These are phyloP conservation scores for Murraya koenigii DNA, from an alignment of 345 rosid species.

Conservation along the genomic window DNA sequence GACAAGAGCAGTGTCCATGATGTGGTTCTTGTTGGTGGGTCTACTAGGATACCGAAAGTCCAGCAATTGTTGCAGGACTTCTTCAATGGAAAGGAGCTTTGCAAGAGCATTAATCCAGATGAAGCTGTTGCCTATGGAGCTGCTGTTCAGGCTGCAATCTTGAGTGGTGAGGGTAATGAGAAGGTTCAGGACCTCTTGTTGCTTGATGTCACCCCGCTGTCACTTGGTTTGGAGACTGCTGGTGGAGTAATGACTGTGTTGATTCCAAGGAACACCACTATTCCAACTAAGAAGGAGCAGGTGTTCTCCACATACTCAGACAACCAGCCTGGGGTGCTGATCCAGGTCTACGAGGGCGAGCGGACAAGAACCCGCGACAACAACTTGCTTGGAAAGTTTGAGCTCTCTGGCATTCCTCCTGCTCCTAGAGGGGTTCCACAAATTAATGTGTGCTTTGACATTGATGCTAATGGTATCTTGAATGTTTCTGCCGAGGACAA, in stretches of 20 bases:
- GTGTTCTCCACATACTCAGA: conserved; percentile 58
- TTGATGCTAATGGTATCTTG: conserved; percentile 44
- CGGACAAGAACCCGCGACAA: conserved; percentile 55
- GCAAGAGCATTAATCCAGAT: conserved; percentile 59
- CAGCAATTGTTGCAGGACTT: conserved; percentile 55
- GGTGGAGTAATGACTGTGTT: conserved; percentile 65
- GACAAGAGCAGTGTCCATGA: conserved; percentile 56
- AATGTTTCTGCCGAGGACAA: conserved; percentile 52
- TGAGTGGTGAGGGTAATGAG: conserved; percentile 67
- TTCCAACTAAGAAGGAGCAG: conserved; percentile 62
- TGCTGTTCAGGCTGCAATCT: conserved; percentile 61
- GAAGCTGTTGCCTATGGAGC: conserved; percentile 73
- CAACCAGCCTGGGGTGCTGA: conserved; percentile 59
- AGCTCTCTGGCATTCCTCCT: conserved; percentile 59
- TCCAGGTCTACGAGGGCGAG: conserved; percentile 66
- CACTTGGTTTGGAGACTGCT: conserved; percentile 56
- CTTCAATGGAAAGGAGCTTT: conserved; percentile 55
- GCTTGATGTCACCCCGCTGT: conserved; percentile 53
- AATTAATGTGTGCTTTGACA: conserved; percentile 38
- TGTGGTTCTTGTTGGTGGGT: conserved; percentile 59
- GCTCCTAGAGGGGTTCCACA: conserved; percentile 62
- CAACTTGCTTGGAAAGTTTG: conserved; percentile 60
- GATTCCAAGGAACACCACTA: conserved; percentile 58
- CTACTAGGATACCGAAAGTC: conserved; percentile 57
- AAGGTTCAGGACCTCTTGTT: conserved; percentile 58